These are phyloP conservation scores for Lenzites betulinus DNA, from an alignment of 768 basidiomycete species.

Conservation along the genomic window DNA sequence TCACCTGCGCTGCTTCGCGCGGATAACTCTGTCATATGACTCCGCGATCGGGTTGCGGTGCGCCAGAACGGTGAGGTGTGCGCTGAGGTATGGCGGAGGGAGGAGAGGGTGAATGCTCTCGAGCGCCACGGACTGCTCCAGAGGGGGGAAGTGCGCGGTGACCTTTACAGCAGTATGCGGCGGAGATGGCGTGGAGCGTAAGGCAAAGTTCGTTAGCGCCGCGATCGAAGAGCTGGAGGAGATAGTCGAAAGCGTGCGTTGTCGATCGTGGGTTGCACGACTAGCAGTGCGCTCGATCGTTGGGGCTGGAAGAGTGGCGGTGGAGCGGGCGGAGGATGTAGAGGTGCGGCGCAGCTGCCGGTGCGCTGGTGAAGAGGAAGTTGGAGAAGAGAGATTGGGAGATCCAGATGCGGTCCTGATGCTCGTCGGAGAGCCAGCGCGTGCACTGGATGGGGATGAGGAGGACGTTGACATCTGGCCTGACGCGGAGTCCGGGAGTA, in stretches of 20 bases:
- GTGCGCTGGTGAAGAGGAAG: constrained; percentile 31
- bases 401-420: constrained; percentile 37
- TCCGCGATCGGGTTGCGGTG: constrained; percentile 69
- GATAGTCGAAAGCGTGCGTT: constrained; percentile 34
- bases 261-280: constrained; percentile 30
- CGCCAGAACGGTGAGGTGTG: constrained; percentile 68
- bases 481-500: constrained; percentile 52
- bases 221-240: constrained; percentile 30
- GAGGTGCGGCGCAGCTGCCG: constrained; percentile 48
- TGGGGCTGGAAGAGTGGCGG: constrained; percentile 54
- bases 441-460: constrained; percentile 31
- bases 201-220: constrained; percentile 29
- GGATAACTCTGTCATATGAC: constrained; percentile 65
- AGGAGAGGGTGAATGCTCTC: constrained; percentile 71
- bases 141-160: constrained; percentile 63
- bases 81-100: constrained; percentile 69
- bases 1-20: constrained; percentile 48
- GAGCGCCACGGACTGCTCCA: constrained; percentile 53
- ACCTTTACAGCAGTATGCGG: constrained; percentile 41
- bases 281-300: constrained; percentile 23
- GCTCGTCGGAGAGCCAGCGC: constrained; percentile 39
- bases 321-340: constrained; percentile 60
- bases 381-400: constrained; percentile 28
- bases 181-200: constrained; percentile 32
- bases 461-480: constrained; percentile 45